phyloP scores from a whole-genome alignment of 1,284 basidiomycete species.

The Ustilago hordei region DNA sequence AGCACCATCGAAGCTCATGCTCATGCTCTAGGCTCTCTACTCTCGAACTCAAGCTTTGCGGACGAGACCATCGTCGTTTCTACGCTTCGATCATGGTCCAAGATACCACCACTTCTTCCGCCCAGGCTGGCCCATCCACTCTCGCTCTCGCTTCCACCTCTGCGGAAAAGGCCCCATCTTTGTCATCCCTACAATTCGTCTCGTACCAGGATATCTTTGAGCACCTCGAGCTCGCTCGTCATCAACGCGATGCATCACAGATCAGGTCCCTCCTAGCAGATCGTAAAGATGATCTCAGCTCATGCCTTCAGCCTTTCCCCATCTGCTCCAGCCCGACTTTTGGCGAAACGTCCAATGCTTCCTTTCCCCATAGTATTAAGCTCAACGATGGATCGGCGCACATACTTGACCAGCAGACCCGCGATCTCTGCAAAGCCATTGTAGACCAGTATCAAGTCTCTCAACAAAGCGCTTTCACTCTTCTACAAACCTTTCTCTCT shows the following conservation, averaged over 20 bases:
- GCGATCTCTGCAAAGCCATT: constrained; percentile 78
- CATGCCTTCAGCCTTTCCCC: constrained; percentile 49
- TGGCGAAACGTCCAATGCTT: constrained; percentile 2
- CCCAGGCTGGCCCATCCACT: neutral
- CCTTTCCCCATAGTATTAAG: constrained; percentile 72
- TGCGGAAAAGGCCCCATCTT: neutral
- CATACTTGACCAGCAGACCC: constrained; percentile 76
- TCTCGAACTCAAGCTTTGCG: neutral
- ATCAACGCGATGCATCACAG: constrained; percentile 31
- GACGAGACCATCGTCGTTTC: neutral
- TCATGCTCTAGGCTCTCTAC: neutral
- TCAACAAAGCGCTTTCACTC: constrained; percentile 78
- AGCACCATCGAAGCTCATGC: neutral
- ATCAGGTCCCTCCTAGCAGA: constrained; percentile 39
- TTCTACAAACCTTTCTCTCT: constrained; percentile 81
- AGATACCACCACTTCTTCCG: neutral
- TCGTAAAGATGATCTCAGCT: constrained; percentile 44
- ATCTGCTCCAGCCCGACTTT: constrained; percentile 11
- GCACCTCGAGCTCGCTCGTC: constrained; percentile 58
- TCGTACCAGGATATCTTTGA: constrained; percentile 64
- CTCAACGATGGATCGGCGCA: constrained; percentile 77
- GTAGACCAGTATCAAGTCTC: constrained; percentile 80
- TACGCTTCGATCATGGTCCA: constrained; percentile 6
- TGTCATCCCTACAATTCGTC: constrained; percentile 22
- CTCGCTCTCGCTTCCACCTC: constrained; percentile 4